Percentiles rank a stretch among this genome's conserved stretches.
phyloP scores from a whole-genome alignment of 2,329 filamentous ascomycete species.

The Ciborinia camelliae region DNA sequence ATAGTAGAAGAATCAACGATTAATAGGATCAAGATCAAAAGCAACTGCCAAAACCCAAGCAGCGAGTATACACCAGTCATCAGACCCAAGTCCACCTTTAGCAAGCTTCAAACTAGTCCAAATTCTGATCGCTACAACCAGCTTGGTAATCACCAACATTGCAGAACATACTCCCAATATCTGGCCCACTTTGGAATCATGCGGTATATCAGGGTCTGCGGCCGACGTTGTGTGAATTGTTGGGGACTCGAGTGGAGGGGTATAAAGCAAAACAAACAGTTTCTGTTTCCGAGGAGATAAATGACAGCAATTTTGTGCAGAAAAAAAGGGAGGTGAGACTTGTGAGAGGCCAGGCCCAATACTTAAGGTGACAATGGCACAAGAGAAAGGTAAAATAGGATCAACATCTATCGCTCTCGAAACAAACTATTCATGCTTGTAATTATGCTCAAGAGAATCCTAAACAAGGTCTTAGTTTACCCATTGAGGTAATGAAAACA shows the following conservation, averaged over 20 bases:
- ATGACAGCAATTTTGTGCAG: background rate
- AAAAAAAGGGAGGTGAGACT: background rate
- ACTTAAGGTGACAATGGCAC: background rate
- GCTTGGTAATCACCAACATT: conserved; percentile 11
- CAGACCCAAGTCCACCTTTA: conserved; percentile 14
- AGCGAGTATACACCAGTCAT: conserved; percentile 14
- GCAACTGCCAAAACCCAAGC: conserved; percentile 15
- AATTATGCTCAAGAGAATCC: background rate
- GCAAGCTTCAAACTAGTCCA: conserved; percentile 6
- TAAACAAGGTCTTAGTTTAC: background rate
- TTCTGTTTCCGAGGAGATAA: background rate
- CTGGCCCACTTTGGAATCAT: conserved; percentile 15
- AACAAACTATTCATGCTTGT: background rate
- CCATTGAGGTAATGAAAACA: background rate
- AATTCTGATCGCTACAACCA: conserved; percentile 9
- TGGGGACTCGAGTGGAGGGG: background rate
- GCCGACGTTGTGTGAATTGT: background rate
- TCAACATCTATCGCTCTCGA: background rate
- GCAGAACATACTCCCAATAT: conserved; percentile 13
- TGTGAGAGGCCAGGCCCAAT: background rate
- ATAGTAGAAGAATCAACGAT: background rate
- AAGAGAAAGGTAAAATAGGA: background rate
- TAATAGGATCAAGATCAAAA: conserved; percentile 13
- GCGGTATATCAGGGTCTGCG: background rate
- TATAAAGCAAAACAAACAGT: background rate